Evolutionary conservation across 257 asterid genomes (phyloP).

Genomic region (Scutellaria minor): DNA sequence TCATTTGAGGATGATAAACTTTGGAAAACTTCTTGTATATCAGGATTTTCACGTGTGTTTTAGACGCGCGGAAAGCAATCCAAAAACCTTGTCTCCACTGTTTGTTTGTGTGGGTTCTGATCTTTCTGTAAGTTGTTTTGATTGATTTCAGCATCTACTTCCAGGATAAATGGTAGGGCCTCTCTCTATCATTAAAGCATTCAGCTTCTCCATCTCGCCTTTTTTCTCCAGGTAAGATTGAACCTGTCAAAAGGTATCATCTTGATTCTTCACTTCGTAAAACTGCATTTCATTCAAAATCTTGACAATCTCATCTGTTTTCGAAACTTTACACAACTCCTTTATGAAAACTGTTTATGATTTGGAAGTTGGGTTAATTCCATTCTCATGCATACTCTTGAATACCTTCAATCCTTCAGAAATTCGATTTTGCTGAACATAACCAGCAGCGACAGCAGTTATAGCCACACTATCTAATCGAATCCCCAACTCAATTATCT

Average conservation of each 20-base stretch:
- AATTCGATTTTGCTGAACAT: slow-evolving; percentile 56
- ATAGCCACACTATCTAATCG: slow-evolving; percentile 63
- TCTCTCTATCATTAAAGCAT: slow-evolving; percentile 30
- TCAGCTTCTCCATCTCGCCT: slow-evolving; percentile 53
- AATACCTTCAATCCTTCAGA: slow-evolving; percentile 66
- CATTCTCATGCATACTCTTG: slow-evolving; percentile 58
- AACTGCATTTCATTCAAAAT: slow-evolving; percentile 62
- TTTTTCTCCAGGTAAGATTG: slow-evolving; percentile 55
- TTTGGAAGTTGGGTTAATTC: slow-evolving; percentile 56
- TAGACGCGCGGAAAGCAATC: slow-evolving; percentile 28
- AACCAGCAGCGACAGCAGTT: slow-evolving; percentile 67
- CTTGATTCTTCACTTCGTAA: slow-evolving; percentile 41
- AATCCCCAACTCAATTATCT: slow-evolving; percentile 65
- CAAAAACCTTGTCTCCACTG: slow-evolving; percentile 31
- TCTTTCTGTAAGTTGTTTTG: slow-evolving; percentile 32
- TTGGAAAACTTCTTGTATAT: slow-evolving; percentile 45
- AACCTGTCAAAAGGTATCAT: slow-evolving; percentile 48
- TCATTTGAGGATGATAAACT: slow-evolving; percentile 56
- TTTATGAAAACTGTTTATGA: slow-evolving; percentile 55
- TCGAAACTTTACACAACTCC: slow-evolving; percentile 70
- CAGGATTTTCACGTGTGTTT: slow-evolving; percentile 31
- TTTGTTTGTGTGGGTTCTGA: slow-evolving; percentile 31
- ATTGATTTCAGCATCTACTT: slow-evolving; percentile 32
- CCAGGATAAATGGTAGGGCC: slow-evolving; percentile 23
- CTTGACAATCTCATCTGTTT: slow-evolving; percentile 58